Evolutionary conservation across 208 protist species (phyloP).

Genomic region (Porcisia deanei): DNA sequence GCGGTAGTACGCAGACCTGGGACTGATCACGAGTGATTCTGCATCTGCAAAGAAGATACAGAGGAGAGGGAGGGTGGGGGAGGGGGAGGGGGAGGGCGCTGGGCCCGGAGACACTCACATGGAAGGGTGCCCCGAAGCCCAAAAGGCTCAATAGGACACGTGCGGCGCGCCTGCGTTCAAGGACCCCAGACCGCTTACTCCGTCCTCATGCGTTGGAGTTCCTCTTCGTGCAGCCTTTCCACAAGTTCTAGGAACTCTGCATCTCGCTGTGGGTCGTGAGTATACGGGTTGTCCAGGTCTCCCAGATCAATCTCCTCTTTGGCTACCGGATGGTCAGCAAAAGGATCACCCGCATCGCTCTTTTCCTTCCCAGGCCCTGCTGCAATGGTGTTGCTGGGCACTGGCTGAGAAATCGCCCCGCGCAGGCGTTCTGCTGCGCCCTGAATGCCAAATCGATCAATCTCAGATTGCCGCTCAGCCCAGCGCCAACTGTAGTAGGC

Average conservation of each 20-base stretch:
- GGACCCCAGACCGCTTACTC: slow-evolving; percentile 18
- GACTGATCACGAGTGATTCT: too few species aligned
- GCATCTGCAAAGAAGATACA: too few species aligned
- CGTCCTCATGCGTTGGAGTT: slow-evolving; percentile 50
- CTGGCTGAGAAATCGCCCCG: slow-evolving; percentile 20
- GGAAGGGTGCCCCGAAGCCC: background rate
- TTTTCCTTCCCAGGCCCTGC: slow-evolving; percentile 4
- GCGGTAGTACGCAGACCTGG: too few species aligned
- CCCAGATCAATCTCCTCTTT: slow-evolving; percentile 23
- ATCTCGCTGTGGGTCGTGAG: slow-evolving; percentile 61
- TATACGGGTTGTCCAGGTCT: slow-evolving; percentile 63
- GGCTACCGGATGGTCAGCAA: slow-evolving; percentile 10
- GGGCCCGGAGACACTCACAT: background rate
- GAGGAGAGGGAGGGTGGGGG: too few species aligned
- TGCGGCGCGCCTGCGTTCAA: background rate
- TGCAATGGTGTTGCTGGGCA: background rate
- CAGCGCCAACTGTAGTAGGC: slow-evolving; percentile 88
- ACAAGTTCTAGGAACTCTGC: slow-evolving; percentile 74
- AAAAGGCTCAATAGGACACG: too few species aligned
- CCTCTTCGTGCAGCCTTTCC: slow-evolving; percentile 45
- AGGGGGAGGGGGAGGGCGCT: too few species aligned
- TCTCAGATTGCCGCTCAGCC: slow-evolving; percentile 71
- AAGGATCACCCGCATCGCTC: slow-evolving; percentile 8
- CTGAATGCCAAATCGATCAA: slow-evolving; percentile 73
- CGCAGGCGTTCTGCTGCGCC: slow-evolving; percentile 31